phyloP scores from a whole-genome alignment of 164 flowering plant genomes.

The Chloranthus sessilifolius region DNA sequence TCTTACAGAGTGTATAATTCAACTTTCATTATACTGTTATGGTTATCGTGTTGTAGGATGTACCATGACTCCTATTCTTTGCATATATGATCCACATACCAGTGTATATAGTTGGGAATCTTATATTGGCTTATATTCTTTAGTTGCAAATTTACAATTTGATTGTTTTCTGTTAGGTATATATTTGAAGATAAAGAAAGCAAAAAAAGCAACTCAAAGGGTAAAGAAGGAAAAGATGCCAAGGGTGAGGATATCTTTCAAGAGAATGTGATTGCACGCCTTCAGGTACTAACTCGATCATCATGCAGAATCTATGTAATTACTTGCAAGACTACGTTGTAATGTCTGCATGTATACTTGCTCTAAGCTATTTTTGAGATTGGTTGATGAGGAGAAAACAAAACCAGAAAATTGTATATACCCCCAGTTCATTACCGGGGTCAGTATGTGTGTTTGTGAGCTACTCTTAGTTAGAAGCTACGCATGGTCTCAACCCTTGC shows the following conservation, averaged over 20 bases:
- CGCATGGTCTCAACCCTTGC: slow-evolving; percentile 1
- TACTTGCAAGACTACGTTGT: not conserved
- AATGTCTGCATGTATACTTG: not conserved
- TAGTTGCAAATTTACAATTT: no score
- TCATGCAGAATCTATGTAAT: not conserved
- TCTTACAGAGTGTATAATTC: no score
- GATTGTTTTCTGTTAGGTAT: no score
- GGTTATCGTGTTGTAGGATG: no score
- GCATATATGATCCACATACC: no score
- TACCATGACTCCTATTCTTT: no score
- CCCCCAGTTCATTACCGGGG: not conserved
- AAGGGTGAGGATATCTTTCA: slow-evolving; percentile 27
- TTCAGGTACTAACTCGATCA: slow-evolving; percentile 52
- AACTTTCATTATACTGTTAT: no score
- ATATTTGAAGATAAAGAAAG: slow-evolving; percentile 75
- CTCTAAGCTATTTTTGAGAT: not conserved
- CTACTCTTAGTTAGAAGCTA: not conserved
- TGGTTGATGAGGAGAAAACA: not conserved
- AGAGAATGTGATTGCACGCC: slow-evolving; percentile 59
- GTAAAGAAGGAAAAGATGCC: slow-evolving; percentile 18
- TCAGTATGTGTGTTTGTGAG: not conserved
- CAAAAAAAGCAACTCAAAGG: slow-evolving; percentile 37
- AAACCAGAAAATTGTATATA: no score
- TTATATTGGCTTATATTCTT: no score
- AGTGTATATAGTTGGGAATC: no score